Base-by-base conservation (phyloP, 768 basidiomycete species). In the Lactarius pseudohatsudake region DNA sequence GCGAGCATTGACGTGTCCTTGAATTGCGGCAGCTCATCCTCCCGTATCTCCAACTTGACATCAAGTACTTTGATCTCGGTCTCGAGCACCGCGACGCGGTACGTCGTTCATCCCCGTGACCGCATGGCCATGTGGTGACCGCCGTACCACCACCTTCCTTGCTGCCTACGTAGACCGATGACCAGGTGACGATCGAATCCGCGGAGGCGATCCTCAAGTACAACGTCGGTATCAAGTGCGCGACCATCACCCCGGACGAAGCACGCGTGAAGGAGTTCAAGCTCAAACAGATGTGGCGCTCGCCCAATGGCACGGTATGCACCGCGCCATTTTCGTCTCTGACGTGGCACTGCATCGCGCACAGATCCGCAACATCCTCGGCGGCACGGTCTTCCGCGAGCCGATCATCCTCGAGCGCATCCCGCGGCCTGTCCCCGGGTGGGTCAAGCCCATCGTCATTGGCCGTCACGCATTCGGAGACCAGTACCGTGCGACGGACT, bases 1-100 rank as follows among this genome's bases (percentile, higher is more conserved):
- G 47, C 22, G 11, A 22, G 50, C 58, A 57, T 47, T 61, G 50
- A 32, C 40, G 13, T 36, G 7, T 13, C 30, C 4, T 15, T 30
- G 4, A 26, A 56, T 22, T 18, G 38, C 30, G n/a, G 20, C 71
- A 96, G 93, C 89, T 99, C 73, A 96, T 99, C 74, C 83, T 97
- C 57, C 97, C 97, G 10, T 97, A 95, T 75, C 83, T 99, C 59
- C 85, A 95, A 79, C 80, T 99, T 43, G 93, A 99, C 74, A 92
- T 99, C 84, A 98, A 98, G 79, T 98, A 98, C 81, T 98, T 86
- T 78, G 96, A 98, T 78, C 84, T 98, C n/a, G 96, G 96, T 20
- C 82, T 98, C 72, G 94, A 96, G 78, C 83, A 90, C 80, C 89
- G 96, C 59, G 96, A 99, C 77, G 81, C 90, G 74, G 92, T 92